phyloP scores from a whole-genome alignment of 106 monocot species.

The Acorus gramineus region DNA sequence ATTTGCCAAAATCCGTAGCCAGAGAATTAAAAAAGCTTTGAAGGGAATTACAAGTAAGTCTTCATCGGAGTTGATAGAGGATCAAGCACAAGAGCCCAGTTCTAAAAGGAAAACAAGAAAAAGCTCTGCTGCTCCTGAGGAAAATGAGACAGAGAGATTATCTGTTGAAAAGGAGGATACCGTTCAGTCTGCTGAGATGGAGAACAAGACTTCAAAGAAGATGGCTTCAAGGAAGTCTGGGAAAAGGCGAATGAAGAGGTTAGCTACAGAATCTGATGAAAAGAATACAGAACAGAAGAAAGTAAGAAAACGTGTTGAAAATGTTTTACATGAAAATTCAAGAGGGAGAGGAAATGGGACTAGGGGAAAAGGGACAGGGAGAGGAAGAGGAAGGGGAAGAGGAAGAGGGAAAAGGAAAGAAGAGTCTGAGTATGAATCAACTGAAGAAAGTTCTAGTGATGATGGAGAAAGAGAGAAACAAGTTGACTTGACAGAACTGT shows the following conservation, averaged over 20 bases:
- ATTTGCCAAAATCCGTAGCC: constrained; percentile 94
- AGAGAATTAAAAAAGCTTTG: constrained; percentile 86
- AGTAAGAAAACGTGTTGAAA: constrained; percentile 6
- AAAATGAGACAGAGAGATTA: constrained; percentile 1
- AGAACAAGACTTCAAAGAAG: constrained; percentile 10
- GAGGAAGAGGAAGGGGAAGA: constrained; percentile 15
- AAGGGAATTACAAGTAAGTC: constrained; percentile 72
- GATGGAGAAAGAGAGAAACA: constrained; percentile 7
- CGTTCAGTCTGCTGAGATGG: not conserved
- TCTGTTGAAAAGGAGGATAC: constrained; percentile 1
- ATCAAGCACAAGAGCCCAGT: constrained; percentile 13
- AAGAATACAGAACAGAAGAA: constrained; percentile 7
- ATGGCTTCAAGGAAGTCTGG: constrained; percentile 5
- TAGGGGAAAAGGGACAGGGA: constrained; percentile 10
- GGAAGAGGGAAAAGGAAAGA: constrained; percentile 6
- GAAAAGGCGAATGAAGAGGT: constrained; percentile 7
- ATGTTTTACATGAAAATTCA: not conserved
- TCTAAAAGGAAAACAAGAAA: constrained; percentile 11
- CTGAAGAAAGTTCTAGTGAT: constrained; percentile 26
- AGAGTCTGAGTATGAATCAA: constrained; percentile 1
- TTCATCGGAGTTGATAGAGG: constrained; percentile 37
- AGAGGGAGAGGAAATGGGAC: constrained; percentile 11
- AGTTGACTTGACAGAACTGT: not conserved
- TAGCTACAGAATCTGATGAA: constrained; percentile 3
- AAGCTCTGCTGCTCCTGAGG: constrained; percentile 3